Evolutionary conservation across 2,329 filamentous ascomycete species (phyloP).

Genomic region (Phialophora tarda): DNA sequence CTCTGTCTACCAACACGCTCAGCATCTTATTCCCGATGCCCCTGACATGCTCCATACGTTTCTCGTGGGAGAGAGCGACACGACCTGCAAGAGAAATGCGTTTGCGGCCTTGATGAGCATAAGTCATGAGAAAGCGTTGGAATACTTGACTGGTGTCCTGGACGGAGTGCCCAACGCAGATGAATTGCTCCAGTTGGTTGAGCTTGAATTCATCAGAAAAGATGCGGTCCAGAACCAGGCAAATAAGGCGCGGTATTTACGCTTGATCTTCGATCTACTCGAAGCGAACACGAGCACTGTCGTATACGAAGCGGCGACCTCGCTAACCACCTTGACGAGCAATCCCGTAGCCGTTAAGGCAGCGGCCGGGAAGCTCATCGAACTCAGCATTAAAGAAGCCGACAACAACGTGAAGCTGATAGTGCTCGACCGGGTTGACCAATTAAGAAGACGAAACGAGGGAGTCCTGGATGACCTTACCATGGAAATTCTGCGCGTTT

Average conservation of each 20-base stretch:
- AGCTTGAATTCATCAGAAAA: conserved; percentile 96
- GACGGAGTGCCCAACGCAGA: conserved; percentile 94
- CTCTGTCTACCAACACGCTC: conserved; percentile 89
- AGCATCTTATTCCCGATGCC: conserved; percentile 91
- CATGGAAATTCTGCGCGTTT: conserved; percentile 94
- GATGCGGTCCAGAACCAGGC: conserved; percentile 93
- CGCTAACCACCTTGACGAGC: conserved; percentile 87
- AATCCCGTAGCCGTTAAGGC: conserved; percentile 98
- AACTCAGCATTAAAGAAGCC: conserved; percentile 94
- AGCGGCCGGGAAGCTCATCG: conserved; percentile 93
- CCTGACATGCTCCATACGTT: conserved; percentile 89
- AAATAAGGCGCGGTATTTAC: conserved; percentile 93
- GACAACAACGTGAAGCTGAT: conserved; percentile 99
- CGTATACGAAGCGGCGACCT: conserved; percentile 95
- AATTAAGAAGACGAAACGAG: conserved; percentile 83
- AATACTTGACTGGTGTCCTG: conserved; percentile 86
- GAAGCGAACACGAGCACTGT: conserved; percentile 94
- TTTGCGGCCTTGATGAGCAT: conserved; percentile 91
- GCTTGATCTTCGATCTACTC: conserved; percentile 93
- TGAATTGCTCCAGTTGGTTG: conserved; percentile 88
- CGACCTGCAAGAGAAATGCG: conserved; percentile 96
- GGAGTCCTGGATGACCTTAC: conserved; percentile 90
- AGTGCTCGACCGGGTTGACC: conserved; percentile 90
- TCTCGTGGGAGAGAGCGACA: conserved; percentile 86
- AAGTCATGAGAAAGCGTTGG: conserved; percentile 88